These are phyloP conservation scores for Phytophthora fragariaefolia DNA, from an alignment of 352 stramenopile genomes.

Conservation along the genomic window DNA sequence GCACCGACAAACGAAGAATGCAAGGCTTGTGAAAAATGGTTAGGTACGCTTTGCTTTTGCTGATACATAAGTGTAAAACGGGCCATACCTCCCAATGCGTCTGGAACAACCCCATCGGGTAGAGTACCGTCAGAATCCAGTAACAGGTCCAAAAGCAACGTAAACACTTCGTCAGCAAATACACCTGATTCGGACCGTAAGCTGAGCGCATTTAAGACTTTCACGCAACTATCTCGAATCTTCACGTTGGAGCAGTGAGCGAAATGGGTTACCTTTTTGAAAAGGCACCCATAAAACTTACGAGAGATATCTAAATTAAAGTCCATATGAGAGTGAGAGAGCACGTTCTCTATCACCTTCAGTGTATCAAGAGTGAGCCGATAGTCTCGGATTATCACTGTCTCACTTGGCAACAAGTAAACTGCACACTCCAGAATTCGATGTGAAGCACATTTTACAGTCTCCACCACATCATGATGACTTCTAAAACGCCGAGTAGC, in stretches of 20 bases:
- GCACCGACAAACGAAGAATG: conserved; percentile 42
- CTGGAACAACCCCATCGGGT: conserved; percentile 15
- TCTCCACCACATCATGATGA: conserved; percentile 12
- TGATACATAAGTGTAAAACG: conserved; percentile 27
- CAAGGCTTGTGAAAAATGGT: conserved; percentile 18
- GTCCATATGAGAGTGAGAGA: conserved; percentile 20
- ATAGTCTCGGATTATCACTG: conserved; percentile 22
- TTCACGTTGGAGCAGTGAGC: conserved; percentile 25
- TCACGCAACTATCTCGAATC: conserved; percentile 30
- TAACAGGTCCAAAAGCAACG: conserved; percentile 29
- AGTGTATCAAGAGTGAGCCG: conserved; percentile 27
- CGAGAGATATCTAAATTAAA: conserved; percentile 23
- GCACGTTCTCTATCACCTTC: conserved; percentile 26
- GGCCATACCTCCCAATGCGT: conserved; percentile 23
- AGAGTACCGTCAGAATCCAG: conserved; percentile 26
- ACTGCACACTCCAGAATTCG: conserved; percentile 33
- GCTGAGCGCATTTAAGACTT: conserved; percentile 33
- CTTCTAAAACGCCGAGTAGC: conserved; percentile 11
- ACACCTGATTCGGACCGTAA: conserved; percentile 10
- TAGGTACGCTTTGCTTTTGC: conserved; percentile 2
- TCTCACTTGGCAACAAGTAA: conserved; percentile 22
- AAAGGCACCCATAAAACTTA: conserved; percentile 14
- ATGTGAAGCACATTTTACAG: conserved; percentile 19
- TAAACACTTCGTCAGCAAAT: conserved; percentile 26
- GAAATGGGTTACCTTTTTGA: conserved; percentile 9